Evolutionary conservation across 768 basidiomycete species (phyloP).

Genomic region (Termitomyces sp.): DNA sequence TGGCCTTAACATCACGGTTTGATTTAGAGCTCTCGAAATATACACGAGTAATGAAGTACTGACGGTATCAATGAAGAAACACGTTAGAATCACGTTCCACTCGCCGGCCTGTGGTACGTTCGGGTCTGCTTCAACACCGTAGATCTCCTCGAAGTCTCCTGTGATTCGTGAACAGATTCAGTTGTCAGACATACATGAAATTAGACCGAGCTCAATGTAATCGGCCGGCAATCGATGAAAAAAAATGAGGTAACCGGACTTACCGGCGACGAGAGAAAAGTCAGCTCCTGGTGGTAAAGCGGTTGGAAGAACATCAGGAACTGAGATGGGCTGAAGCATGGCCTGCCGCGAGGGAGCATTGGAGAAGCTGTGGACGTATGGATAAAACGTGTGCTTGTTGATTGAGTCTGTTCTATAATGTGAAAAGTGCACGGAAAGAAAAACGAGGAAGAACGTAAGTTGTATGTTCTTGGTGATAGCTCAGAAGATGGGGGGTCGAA

Average conservation of each 20-base stretch:
- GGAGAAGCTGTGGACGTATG: slow-evolving; percentile 91
- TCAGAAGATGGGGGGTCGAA: background rate
- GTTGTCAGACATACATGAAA: background rate
- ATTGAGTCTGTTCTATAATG: slow-evolving; percentile 57
- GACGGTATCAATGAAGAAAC: slow-evolving; percentile 97
- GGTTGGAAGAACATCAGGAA: slow-evolving; percentile 85
- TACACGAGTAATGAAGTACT: slow-evolving; percentile 17
- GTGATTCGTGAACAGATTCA: too few species aligned
- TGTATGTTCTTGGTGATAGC: background rate
- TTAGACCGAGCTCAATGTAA: too few species aligned
- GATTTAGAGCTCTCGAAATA: background rate
- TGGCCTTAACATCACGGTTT: slow-evolving; percentile 50
- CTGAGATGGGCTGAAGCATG: slow-evolving; percentile 63
- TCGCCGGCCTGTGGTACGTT: slow-evolving; percentile 68
- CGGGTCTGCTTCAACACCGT: slow-evolving; percentile 56
- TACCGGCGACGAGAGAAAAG: slow-evolving; percentile 87
- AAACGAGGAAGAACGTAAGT: background rate
- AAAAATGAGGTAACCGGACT: slow-evolving; percentile 17
- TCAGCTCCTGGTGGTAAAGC: slow-evolving; percentile 61
- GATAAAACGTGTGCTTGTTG: slow-evolving; percentile 76
- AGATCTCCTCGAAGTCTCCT: slow-evolving; percentile 95
- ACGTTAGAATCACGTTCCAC: slow-evolving; percentile 91
- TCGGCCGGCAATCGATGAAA: background rate
- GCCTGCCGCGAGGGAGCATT: slow-evolving; percentile 61
- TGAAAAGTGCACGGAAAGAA: background rate